Conservation (phyloP, 2,329 filamentous ascomycete genomes). For the Cercospora sojina region DNA sequence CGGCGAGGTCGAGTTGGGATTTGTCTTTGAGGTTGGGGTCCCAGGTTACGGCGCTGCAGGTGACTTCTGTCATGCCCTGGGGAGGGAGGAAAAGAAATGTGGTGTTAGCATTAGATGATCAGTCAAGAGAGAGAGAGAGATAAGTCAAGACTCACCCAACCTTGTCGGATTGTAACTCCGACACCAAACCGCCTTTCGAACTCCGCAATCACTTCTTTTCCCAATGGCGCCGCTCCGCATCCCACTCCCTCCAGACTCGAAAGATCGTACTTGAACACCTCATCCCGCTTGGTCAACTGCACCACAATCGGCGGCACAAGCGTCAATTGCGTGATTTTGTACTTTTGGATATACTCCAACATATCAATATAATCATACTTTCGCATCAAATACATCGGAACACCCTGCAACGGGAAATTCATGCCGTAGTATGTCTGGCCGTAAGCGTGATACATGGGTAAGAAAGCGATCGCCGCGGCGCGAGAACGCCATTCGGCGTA, state of each 20-base stretch:
- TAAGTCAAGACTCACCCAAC: conserved; percentile 36
- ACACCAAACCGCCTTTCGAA: conserved; percentile 54
- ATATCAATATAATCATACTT: conserved; percentile 53
- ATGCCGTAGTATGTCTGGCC: conserved; percentile 58
- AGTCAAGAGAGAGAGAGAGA: not conserved
- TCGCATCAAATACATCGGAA: conserved; percentile 44
- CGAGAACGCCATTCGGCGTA: conserved; percentile 44
- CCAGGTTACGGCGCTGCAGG: conserved; percentile 66
- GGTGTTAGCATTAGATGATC: not conserved
- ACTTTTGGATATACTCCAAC: conserved; percentile 63
- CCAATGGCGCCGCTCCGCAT: conserved; percentile 65
- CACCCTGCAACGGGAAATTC: not conserved
- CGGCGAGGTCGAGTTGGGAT: conserved; percentile 27
- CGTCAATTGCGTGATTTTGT: conserved; percentile 65
- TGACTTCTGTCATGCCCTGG: conserved; percentile 78
- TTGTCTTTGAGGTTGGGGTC: conserved; percentile 51
- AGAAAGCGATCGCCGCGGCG: conserved; percentile 56
- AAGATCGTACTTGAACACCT: conserved; percentile 61
- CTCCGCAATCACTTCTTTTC: conserved; percentile 13
- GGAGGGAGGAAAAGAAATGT: not conserved
- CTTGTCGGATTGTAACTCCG: conserved; percentile 58
- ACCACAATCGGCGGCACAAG: conserved; percentile 72
- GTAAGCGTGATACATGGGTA: conserved; percentile 65
- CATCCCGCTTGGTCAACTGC: conserved; percentile 61
- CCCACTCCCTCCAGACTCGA: conserved; percentile 54